phyloP scores from a whole-genome alignment of 306 rosid species.

The Pterocarpus santalinus region DNA sequence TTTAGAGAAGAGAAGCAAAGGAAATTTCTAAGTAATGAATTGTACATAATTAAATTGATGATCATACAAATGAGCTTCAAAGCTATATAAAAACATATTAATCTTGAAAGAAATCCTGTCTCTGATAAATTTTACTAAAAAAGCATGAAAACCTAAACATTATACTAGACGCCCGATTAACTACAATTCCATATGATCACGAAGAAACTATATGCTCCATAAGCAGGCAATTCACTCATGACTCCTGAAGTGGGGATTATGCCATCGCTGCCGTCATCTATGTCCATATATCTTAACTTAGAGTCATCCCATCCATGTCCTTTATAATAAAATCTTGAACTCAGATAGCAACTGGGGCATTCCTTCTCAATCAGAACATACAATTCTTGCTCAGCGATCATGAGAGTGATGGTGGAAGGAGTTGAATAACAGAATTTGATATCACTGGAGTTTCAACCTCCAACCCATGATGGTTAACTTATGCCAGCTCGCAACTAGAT shows the following conservation, averaged over 20 bases:
- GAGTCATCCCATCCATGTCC: conserved; percentile 79
- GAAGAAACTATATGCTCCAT: conserved; percentile 52
- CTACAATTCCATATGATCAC: conserved; percentile 42
- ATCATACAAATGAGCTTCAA: conserved; percentile 39
- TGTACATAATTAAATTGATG: conserved; percentile 44
- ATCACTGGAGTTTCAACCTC: too few relatives aligned
- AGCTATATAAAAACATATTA: conserved; percentile 27
- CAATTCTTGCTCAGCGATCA: too few relatives aligned
- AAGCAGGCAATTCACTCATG: conserved; percentile 49
- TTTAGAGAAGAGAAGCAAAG: background rate
- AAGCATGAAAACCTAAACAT: conserved; percentile 43
- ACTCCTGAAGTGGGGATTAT: conserved; percentile 56
- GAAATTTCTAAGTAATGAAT: conserved; percentile 24
- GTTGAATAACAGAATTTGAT: too few relatives aligned
- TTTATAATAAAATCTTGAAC: conserved; percentile 74
- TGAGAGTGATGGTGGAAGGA: too few relatives aligned
- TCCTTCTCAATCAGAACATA: too few relatives aligned
- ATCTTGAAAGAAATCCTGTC: conserved; percentile 35
- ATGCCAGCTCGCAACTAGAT: too few relatives aligned
- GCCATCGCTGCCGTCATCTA: conserved; percentile 55
- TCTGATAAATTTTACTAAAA: conserved; percentile 10
- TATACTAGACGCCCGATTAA: conserved; percentile 53
- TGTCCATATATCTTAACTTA: conserved; percentile 68
- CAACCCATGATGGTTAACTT: too few relatives aligned
- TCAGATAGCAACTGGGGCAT: conserved; percentile 72